Evolutionary conservation across 768 basidiomycete genomes (phyloP), one percentile per base, ranked within the genome.

Genomic region (Phaeotremella fagi): DNA sequence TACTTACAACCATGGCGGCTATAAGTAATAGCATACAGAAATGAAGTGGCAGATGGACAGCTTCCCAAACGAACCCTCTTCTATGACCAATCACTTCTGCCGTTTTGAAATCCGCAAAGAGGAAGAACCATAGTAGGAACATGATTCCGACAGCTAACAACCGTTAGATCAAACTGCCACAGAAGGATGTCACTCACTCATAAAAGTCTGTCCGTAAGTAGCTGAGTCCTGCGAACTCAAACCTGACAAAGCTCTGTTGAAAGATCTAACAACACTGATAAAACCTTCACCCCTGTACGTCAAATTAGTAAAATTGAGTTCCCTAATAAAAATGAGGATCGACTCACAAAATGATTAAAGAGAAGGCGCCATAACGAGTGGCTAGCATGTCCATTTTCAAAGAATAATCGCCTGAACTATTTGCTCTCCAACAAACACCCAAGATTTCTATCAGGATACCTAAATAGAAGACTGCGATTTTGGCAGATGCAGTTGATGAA

Each of bases 331-430:
- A n/a, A n/a, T n/a, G n/a, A n/a, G n/a, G n/a, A n/a, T 9, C 33
- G n/a, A n/a, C 66, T 50, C 49, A 68, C 63, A 70, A 42, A 18
- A 70, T 60, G 50, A 70, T 66, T 54, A 70, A 42, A 2, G 62
- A 61, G 29, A 66, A 64, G 3, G 62, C 61, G 20, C 64, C 67
- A 50, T 66, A 70, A 26, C 68, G 54, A 25, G 55, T 50, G 1
- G 43, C 61, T 5, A 68, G 36, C 20, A 48, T 31, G n/a, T 55
- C 29, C 4, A 54, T 52, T 9, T 46, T 35, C 18, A 57, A 23
- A 2, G 43, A 42, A 3, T 26, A 6, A 7, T 46, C 22, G 2
- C 44, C 14, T 16, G 48, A 26, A 3, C 36, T 50, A 6, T 43
- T 20, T 3, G 53, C n/a, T 3, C 49, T 42, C 5, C 54, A 12